Percentiles rank a stretch among this genome's conserved stretches.
phyloP scores from a whole-genome alignment of 2,329 filamentous ascomycete species.

The Scytalidium sp. region DNA sequence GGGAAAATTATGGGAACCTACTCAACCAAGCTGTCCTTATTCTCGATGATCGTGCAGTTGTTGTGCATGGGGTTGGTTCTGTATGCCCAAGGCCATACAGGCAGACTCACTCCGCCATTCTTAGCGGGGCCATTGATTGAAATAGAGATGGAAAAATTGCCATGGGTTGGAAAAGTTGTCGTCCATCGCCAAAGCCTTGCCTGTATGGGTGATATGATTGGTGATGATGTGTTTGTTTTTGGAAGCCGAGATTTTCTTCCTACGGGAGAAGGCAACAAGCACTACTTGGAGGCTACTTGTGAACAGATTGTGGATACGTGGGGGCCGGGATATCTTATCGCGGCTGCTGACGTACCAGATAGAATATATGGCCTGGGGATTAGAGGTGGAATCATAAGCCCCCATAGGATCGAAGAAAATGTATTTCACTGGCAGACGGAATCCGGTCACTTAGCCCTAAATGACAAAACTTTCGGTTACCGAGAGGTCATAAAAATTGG shows the following conservation, averaged over 20 bases:
- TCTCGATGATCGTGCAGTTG: slow-evolving; percentile 10
- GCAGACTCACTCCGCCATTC: slow-evolving; percentile 11
- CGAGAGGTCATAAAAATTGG: no score
- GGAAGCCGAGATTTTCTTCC: neutral
- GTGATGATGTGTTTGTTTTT: slow-evolving; percentile 9
- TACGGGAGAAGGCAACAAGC: neutral
- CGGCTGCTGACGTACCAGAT: neutral
- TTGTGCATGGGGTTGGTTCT: slow-evolving; percentile 8
- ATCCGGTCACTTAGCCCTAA: no score
- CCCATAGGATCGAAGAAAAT: no score
- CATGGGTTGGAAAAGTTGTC: neutral
- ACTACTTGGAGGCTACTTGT: slow-evolving; percentile 8
- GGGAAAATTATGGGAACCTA: no score
- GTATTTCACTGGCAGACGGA: no score
- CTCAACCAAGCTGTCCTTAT: neutral
- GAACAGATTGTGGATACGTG: slow-evolving; percentile 17
- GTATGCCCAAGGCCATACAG: slow-evolving; percentile 11
- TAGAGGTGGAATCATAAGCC: no score
- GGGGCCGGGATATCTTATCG: slow-evolving; percentile 13
- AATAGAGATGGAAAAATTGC: slow-evolving; percentile 3
- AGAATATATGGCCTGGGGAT: no score
- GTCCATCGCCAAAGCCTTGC: slow-evolving; percentile 4
- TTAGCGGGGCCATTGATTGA: slow-evolving; percentile 4
- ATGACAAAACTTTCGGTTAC: no score
- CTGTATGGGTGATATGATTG: slow-evolving; percentile 13